phyloP scores from a whole-genome alignment of 2,329 filamentous ascomycete genomes.

The Knoxdaviesia proteae region DNA sequence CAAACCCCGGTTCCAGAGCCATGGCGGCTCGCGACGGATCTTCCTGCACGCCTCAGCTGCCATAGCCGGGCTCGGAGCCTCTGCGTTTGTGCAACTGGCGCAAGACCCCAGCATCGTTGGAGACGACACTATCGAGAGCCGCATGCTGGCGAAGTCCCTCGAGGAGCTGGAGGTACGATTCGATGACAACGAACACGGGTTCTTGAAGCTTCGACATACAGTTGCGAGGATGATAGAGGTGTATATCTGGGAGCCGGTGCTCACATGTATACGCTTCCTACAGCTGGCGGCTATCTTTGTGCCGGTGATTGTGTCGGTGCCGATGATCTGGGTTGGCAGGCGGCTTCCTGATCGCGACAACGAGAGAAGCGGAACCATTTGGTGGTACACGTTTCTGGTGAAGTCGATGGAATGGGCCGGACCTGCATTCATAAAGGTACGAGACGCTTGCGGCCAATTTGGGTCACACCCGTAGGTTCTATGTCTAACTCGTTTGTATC shows the following conservation, averaged over 20 bases:
- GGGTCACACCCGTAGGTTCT: not conserved
- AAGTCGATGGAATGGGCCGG: conserved; percentile 79
- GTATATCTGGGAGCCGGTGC: conserved; percentile 67
- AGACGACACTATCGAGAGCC: conserved; percentile 31
- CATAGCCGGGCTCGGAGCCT: no score
- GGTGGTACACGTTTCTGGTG: conserved; percentile 88
- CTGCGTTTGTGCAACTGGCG: no score
- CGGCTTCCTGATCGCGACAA: conserved; percentile 43
- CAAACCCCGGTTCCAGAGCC: no score
- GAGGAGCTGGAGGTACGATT: conserved; percentile 55
- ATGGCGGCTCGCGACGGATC: no score
- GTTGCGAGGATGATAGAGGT: conserved; percentile 47
- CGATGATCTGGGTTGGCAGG: conserved; percentile 58
- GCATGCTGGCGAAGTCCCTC: conserved; percentile 70
- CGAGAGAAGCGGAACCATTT: conserved; percentile 63
- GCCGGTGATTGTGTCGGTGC: conserved; percentile 64
- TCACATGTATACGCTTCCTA: conserved; percentile 70
- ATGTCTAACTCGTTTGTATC: not conserved
- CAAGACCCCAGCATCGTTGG: no score
- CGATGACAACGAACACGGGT: conserved; percentile 35
- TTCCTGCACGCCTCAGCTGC: no score
- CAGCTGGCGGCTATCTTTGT: conserved; percentile 79
- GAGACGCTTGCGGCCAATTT: conserved; percentile 1
- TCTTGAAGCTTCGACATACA: conserved; percentile 34
- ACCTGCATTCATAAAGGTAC: conserved; percentile 88